Percentiles rank a stretch among this genome's conserved stretches.
Conservation (phyloP, 2,329 filamentous ascomycete species). For the Rhynchosporium agropyri region DNA sequence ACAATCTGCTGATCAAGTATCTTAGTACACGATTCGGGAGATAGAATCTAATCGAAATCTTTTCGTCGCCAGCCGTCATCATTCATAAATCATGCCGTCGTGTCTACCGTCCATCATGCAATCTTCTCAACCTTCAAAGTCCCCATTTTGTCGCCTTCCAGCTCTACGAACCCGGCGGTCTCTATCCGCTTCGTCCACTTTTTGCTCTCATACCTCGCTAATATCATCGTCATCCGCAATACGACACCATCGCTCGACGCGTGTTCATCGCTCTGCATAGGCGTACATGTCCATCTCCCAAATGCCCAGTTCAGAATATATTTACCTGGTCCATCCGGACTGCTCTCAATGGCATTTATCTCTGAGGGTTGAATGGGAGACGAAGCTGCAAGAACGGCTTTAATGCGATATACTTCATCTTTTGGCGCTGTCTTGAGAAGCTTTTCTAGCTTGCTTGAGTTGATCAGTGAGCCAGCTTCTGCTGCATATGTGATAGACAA, state of each 20-base stretch:
- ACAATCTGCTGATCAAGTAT: background rate
- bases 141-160: conserved; percentile 51
- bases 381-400: conserved; percentile 62
- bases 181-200: conserved; percentile 79
- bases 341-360: conserved; percentile 45
- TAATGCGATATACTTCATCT: conserved; percentile 95
- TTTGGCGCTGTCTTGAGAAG: conserved; percentile 77
- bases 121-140: conserved; percentile 52
- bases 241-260: conserved; percentile 56
- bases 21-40: background rate
- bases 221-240: conserved; percentile 74
- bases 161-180: conserved; percentile 54
- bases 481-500: conserved; percentile 73
- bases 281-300: conserved; percentile 89
- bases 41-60: background rate
- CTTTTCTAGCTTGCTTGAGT: conserved; percentile 63
- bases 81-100: background rate
- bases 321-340: conserved; percentile 47
- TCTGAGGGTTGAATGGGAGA: conserved; percentile 55
- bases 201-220: conserved; percentile 71
- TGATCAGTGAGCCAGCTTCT: conserved; percentile 47
- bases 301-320: conserved; percentile 99
- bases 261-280: conserved; percentile 56
- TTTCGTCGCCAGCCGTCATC: background rate
- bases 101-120: conserved; percentile 18